Conservation (phyloP, 345 rosid genomes). For the Syzygium oleosum region DNA sequence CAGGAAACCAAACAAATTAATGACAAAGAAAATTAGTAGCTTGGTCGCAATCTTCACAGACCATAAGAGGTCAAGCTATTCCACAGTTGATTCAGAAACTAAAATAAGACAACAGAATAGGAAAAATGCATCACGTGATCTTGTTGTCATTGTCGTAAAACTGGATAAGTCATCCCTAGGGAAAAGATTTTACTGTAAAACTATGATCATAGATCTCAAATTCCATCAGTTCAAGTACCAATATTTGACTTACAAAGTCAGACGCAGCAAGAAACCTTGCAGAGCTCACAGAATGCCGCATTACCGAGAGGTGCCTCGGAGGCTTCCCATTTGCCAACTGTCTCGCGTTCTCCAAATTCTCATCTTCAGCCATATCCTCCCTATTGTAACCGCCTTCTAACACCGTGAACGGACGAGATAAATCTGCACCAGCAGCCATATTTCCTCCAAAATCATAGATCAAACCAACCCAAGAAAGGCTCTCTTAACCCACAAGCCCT, state of each 20-base stretch:
- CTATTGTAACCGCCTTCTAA: slow-evolving; percentile 38
- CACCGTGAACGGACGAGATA: slow-evolving; percentile 36
- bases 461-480: background rate
- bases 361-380: slow-evolving; percentile 31
- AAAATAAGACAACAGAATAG: background rate
- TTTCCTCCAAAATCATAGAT: slow-evolving; percentile 33
- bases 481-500: background rate
- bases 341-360: slow-evolving; percentile 37
- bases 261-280: slow-evolving; percentile 36
- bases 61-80: background rate
- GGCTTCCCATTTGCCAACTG: slow-evolving; percentile 59
- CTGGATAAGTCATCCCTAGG: background rate
- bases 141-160: background rate
- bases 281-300: slow-evolving; percentile 36
- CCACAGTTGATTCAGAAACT: background rate
- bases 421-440: slow-evolving; percentile 57
- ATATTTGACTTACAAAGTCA: slow-evolving; percentile 32
- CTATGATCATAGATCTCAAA: background rate
- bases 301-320: slow-evolving; percentile 49
- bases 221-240: background rate
- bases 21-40: background rate
- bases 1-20: background rate
- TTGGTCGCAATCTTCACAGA: background rate
- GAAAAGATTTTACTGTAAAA: background rate
- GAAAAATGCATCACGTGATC: background rate